Conservation (phyloP, 2,329 filamentous ascomycete genomes). For the Sporothrix schenckii region DNA sequence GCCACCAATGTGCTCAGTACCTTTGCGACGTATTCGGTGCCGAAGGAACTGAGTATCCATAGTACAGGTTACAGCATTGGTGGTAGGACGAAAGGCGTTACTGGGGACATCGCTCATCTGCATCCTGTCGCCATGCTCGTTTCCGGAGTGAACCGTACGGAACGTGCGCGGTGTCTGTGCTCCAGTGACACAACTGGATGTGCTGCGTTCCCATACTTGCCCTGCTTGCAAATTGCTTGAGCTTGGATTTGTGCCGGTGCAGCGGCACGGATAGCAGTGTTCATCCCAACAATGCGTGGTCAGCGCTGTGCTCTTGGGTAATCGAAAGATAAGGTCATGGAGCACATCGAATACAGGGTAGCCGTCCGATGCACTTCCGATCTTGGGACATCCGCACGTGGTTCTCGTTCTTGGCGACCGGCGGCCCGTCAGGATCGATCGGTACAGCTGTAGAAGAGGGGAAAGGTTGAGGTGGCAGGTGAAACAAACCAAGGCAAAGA, state of each 20-base stretch:
- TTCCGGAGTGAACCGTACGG: background rate
- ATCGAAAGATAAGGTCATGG: background rate
- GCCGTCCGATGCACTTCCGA: too few relatives aligned
- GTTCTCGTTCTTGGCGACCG: background rate
- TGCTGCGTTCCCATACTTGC: background rate
- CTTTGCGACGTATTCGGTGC: too few relatives aligned
- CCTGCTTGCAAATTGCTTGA: background rate
- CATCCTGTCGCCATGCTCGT: background rate
- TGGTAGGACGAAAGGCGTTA: background rate
- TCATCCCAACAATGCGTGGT: slow-evolving; percentile 7
- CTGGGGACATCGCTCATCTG: too few relatives aligned
- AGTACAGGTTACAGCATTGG: background rate
- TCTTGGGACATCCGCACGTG: background rate
- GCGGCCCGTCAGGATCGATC: slow-evolving; percentile 5
- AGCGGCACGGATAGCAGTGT: slow-evolving; percentile 11
- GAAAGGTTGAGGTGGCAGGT: background rate
- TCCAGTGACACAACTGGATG: background rate
- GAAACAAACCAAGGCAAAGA: too few relatives aligned
- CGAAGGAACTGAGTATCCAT: background rate
- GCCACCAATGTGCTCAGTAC: too few relatives aligned
- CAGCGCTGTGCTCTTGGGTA: background rate
- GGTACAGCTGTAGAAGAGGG: background rate
- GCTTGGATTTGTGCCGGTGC: background rate
- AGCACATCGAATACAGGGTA: background rate
- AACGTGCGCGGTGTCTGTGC: slow-evolving; percentile 1